These are phyloP conservation scores for Balansia obtecta DNA, from an alignment of 2,329 filamentous ascomycete species.

Conservation along the genomic window DNA sequence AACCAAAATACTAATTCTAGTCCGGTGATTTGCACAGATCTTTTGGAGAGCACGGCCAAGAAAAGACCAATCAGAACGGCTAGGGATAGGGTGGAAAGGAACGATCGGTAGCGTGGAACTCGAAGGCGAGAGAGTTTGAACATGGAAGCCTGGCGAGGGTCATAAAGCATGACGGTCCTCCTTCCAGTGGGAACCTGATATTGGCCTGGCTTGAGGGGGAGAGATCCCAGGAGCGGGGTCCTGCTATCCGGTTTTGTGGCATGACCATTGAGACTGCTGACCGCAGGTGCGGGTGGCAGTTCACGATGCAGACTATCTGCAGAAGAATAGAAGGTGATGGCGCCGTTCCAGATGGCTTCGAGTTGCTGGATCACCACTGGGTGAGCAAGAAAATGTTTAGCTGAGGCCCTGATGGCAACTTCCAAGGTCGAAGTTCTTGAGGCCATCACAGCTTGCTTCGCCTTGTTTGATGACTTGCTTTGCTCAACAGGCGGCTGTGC, in stretches of 20 bases:
- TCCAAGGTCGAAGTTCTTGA: conserved; percentile 83
- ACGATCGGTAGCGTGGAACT: conserved; percentile 82
- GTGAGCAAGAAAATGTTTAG: conserved; percentile 85
- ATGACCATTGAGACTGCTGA: conserved; percentile 14
- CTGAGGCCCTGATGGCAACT: conserved; percentile 82
- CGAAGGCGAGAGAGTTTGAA: conserved; percentile 85
- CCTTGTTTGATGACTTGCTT: conserved; percentile 23
- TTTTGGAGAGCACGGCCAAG: conserved; percentile 63
- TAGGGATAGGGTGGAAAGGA: conserved; percentile 79
- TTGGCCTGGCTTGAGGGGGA: conserved; percentile 18
- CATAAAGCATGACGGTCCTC: conserved; percentile 75
- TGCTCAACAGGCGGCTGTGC: conserved; percentile 23
- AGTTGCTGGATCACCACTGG: conserved; percentile 86
- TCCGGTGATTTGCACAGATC: conserved; percentile 68
- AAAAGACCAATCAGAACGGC: conserved; percentile 77
- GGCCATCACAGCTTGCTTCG: conserved; percentile 40
- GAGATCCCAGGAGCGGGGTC: conserved; percentile 37
- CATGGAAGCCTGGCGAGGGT: conserved; percentile 77
- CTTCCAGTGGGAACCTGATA: conserved; percentile 35
- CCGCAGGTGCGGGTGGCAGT: conserved; percentile 13
- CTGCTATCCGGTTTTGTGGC: conserved; percentile 27
- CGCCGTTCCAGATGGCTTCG: conserved; percentile 95
- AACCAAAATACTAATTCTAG: conserved; percentile 92
- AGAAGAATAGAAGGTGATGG: conserved; percentile 84
- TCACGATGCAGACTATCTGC: conserved; percentile 72